Evolutionary conservation across 2,329 filamentous ascomycete genomes (phyloP), one percentile per base, ranked within the genome.

Genomic region (Aspergillus sp.): DNA sequence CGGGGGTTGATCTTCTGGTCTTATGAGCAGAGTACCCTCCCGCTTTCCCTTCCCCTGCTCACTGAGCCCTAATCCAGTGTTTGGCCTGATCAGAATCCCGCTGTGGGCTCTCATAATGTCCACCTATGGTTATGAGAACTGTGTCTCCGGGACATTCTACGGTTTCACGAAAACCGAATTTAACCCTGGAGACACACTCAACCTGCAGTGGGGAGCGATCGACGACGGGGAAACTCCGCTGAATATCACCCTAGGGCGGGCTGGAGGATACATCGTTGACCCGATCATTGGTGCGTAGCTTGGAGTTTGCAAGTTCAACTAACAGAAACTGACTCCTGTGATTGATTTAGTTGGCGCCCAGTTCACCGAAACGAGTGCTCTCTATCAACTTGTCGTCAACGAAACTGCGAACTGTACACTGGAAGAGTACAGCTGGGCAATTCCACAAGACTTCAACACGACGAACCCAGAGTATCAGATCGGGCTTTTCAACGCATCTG

Each of bases 321-420:
- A 30, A 21, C 32, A 13, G n/a, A 21, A 45, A 43, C 38, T 55
- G 30, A 19, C 43, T 2, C n/a, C 12, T 13, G 9, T 9, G 19
- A 32, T 36, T 28, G 19, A 32, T 13, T 8, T 23, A 58, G 56
- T 47, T 17, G 47, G 56, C 7, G 56, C 56, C 9, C 5, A 43
- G 15, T 58, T 58, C 38, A 52, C 56, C 38, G 32, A 32, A 9
- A 45, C 23, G 23, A 58, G 56, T 25, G 41, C 36, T 13, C 56
- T 58, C 15, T 58, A 58, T 17, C 56, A 51, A 52, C 56, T 58
- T 38, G 36, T 58, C 15, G 38, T 52, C 36, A 53, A 58, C 13
- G 28, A 58, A 3, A 58, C 56, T 25, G 56, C 59, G 15, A 61
- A 63, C 58, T 63, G 57, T 55, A 63, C 62, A 50, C 55, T 65